Evolutionary conservation across 768 basidiomycete genomes (phyloP).

Genomic region (Tylopilus rubrobrunneus): DNA sequence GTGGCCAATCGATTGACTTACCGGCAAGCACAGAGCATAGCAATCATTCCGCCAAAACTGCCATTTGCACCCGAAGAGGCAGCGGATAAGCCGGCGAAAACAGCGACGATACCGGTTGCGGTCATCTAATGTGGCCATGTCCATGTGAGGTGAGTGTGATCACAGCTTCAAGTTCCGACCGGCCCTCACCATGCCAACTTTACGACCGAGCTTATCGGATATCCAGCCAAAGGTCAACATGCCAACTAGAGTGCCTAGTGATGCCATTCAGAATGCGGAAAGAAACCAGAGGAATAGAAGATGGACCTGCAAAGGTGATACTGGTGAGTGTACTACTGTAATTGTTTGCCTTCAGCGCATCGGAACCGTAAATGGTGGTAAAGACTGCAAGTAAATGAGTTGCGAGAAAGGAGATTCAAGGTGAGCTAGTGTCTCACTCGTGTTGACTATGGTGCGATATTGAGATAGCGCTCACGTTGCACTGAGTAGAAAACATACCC

Average conservation of each 20-base stretch:
- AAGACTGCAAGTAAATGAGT: constrained; percentile 46
- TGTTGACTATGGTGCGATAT: constrained; percentile 49
- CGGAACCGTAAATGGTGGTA: constrained; percentile 62
- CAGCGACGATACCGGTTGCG: constrained; percentile 76
- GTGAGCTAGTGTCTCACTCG: constrained; percentile 40
- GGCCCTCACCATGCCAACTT: constrained; percentile 74
- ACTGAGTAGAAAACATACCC: constrained; percentile 43
- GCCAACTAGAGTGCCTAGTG: constrained; percentile 78
- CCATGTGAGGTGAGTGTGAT: constrained; percentile 10
- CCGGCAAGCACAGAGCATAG: constrained; percentile 80
- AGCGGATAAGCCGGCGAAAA: constrained; percentile 82
- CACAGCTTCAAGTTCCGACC: background rate
- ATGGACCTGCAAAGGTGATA: constrained; percentile 76
- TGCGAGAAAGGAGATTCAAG: background rate
- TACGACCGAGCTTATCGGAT: constrained; percentile 82
- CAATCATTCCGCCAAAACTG: constrained; percentile 63
- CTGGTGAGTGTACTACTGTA: constrained; percentile 63
- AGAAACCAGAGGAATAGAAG: constrained; percentile 64
- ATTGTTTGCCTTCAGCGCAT: constrained; percentile 45
- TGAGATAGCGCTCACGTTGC: background rate
- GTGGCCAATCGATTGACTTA: constrained; percentile 25
- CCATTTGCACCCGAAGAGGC: constrained; percentile 77
- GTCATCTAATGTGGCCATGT: constrained; percentile 49
- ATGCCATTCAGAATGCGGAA: constrained; percentile 61
- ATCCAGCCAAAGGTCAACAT: constrained; percentile 81